Base-by-base conservation (phyloP, 768 basidiomycete genomes). In the Mycena leptocephala region DNA sequence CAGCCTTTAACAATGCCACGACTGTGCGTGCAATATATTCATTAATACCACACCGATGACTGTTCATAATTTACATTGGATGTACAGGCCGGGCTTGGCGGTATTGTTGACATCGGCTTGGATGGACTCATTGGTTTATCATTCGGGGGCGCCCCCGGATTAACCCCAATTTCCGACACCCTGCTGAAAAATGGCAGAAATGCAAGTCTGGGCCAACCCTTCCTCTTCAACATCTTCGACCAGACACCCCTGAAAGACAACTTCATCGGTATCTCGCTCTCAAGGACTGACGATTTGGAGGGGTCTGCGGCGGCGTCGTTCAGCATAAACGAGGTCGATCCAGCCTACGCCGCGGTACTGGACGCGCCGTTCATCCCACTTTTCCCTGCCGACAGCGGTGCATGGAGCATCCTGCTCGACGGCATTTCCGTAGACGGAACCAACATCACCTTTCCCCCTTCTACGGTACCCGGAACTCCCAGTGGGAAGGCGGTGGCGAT, bases 191-290 rank as follows among this genome's bases (percentile, higher is more conserved):
- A 22, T n/a, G 62, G 43, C 28, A 16, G 22, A 11, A 22, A 43
- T 33, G 16, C 39, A 2, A 56, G 7, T 35, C 26, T 46, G 6
- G 64, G 63, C 30, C 2, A 65, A 26, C 55, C 72, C 3, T 73
- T 73, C 64, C 18, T 73, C 13, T 66, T 66, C 63, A 73, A 73
- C 39, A 59, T 73, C 37, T 73, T 73, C 64, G 72, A 41, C n/a
- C 64, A 65, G 30, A 73, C 56, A 5, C 72, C 72, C 0, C 9
- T 0, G 5, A 11, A 66, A 37, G 37, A 67, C 55, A 66, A n/a
- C 39, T 73, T 73, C 41, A 35, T 73, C 41, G 72, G 63, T 1
- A 67, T 73, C 9, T 65, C 63, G 2, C 72, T 73, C 8, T 46
- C 72, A 9, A 33, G 72, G 1, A 73, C 72, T 5, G 55, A 59